These are phyloP conservation scores for Syzygium oleosum DNA, from an alignment of 345 rosid genomes.

Conservation along the genomic window DNA sequence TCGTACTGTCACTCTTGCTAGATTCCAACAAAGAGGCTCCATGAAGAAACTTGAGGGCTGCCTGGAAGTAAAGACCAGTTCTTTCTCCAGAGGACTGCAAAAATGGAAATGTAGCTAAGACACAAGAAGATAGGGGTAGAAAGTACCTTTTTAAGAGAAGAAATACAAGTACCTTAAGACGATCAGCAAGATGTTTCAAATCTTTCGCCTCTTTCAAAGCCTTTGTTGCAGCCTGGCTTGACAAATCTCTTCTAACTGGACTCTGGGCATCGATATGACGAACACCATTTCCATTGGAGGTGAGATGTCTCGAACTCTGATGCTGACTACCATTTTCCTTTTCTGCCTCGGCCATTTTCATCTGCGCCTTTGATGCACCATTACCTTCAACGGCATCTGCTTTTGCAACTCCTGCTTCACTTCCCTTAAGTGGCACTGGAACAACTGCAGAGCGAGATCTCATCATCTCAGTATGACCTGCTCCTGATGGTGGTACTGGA, in stretches of 20 bases:
- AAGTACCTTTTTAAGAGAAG: slow-evolving; percentile 36
- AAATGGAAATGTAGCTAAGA: slow-evolving; percentile 5
- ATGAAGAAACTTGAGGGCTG: slow-evolving; percentile 88
- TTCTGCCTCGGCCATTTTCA: slow-evolving; percentile 32
- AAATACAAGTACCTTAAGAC: slow-evolving; percentile 50
- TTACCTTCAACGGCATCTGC: slow-evolving; percentile 22
- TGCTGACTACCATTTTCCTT: slow-evolving; percentile 38
- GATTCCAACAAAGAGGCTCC: slow-evolving; percentile 75
- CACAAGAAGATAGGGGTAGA: neutral
- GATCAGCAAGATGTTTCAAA: slow-evolving; percentile 95
- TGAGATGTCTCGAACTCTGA: slow-evolving; percentile 25
- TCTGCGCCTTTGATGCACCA: slow-evolving; percentile 27
- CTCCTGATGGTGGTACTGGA: slow-evolving; percentile 35
- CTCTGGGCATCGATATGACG: slow-evolving; percentile 52
- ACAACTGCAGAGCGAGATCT: slow-evolving; percentile 7
- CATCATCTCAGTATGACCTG: slow-evolving; percentile 29
- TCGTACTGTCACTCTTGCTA: slow-evolving; percentile 50
- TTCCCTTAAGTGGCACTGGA: slow-evolving; percentile 26
- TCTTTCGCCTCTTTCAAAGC: slow-evolving; percentile 88
- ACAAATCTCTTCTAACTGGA: slow-evolving; percentile 64
- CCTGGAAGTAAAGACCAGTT: slow-evolving; percentile 85
- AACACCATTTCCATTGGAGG: slow-evolving; percentile 42
- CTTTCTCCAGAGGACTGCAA: slow-evolving; percentile 68
- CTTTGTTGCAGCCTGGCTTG: slow-evolving; percentile 54
- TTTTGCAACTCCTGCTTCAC: slow-evolving; percentile 11